These are phyloP conservation scores for Arxiozyma telluris DNA, from an alignment of 1,139 yeast species.

Conservation along the genomic window DNA sequence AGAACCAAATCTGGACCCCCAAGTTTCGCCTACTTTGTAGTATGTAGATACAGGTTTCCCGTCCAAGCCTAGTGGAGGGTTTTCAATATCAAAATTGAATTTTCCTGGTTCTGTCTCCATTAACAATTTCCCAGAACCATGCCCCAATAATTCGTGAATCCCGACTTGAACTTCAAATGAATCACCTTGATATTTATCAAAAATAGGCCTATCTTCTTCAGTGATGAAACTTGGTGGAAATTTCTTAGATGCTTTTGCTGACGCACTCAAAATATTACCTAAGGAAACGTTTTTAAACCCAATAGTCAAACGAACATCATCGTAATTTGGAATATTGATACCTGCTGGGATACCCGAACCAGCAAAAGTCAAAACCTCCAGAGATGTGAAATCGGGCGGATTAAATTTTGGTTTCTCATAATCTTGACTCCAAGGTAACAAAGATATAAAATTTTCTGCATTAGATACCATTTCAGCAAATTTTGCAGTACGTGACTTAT, in stretches of 20 bases:
- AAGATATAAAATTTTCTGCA: slow-evolving; percentile 55
- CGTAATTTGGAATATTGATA: slow-evolving; percentile 85
- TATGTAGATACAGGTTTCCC: slow-evolving; percentile 53
- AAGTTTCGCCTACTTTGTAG: slow-evolving; percentile 74
- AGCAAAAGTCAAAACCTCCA: slow-evolving; percentile 83
- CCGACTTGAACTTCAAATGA: slow-evolving; percentile 92
- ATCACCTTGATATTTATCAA: slow-evolving; percentile 65
- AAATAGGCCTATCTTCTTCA: slow-evolving; percentile 44
- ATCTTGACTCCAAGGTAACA: slow-evolving; percentile 67
- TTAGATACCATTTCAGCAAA: slow-evolving; percentile 58
- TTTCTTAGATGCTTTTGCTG: slow-evolving; percentile 44
- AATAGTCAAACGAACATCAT: slow-evolving; percentile 69
- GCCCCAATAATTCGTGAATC: slow-evolving; percentile 85
- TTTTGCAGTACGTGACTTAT: slow-evolving; percentile 75
- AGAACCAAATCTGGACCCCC: slow-evolving; percentile 81
- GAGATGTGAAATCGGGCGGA: slow-evolving; percentile 85
- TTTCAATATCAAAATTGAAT: slow-evolving; percentile 58
- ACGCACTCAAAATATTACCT: slow-evolving; percentile 75
- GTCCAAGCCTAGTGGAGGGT: slow-evolving; percentile 51
- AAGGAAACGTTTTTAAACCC: slow-evolving; percentile 87
- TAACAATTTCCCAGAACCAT: slow-evolving; percentile 78
- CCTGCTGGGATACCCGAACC: slow-evolving; percentile 91
- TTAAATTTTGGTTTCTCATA: slow-evolving; percentile 80
- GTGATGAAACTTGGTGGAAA: slow-evolving; percentile 63
- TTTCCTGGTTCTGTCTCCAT: slow-evolving; percentile 52